Base-by-base conservation (phyloP, 352 stramenopile genomes). In the Globisporangium rhizosaccharum region DNA sequence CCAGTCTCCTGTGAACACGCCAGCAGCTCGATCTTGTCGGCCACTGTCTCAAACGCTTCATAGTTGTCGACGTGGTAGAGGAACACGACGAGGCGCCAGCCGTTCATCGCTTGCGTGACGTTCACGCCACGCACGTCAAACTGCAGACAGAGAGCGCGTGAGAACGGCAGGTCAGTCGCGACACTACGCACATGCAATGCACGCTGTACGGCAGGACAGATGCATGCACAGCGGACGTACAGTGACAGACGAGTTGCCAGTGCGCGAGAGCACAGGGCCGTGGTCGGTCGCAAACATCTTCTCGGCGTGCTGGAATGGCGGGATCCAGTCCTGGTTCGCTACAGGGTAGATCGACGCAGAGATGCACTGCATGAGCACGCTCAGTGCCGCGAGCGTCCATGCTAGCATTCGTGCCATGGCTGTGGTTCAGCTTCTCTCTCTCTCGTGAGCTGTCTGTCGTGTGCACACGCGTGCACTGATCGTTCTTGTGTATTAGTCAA, bases 231-330 rank as follows among this genome's bases (percentile, higher is more conserved):
- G 42, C 8, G 2, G 37, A 65, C 67, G 51, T 70, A 88, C 78
- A 52, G 73, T 73, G 64, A 94, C 68, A 1, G 68, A 82, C 12
- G 85, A 89, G 55, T 90, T 79, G 51, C 85, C 85, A 0, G 55
- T 54, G 59, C 75, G 73, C 44, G 79, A 78, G 45, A 94, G 68
- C 23, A 94, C 66, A 0, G 85, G 85, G 0, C 85, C 85, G 8
- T 82, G 58, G 57, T 94, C 62, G 6, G 73, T 87, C 18, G 80
- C 85, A 63, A 94, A 94, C 52, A 94, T 79, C 67, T 94, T 94
- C 66, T 94, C 85, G 9, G 85, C 83, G 54, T 85, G 83, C 63
- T 94, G 85, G 61, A 88, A 92, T 3, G 85, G 76, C 2, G 83
- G 83, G 41, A 92, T 73, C 83, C 83, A 92, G 36, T 82, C 70